Percentiles rank a stretch among this genome's conserved stretches.
phyloP scores from a whole-genome alignment of 192 early-diverging fungal genomes.

The Podila epicladia region DNA sequence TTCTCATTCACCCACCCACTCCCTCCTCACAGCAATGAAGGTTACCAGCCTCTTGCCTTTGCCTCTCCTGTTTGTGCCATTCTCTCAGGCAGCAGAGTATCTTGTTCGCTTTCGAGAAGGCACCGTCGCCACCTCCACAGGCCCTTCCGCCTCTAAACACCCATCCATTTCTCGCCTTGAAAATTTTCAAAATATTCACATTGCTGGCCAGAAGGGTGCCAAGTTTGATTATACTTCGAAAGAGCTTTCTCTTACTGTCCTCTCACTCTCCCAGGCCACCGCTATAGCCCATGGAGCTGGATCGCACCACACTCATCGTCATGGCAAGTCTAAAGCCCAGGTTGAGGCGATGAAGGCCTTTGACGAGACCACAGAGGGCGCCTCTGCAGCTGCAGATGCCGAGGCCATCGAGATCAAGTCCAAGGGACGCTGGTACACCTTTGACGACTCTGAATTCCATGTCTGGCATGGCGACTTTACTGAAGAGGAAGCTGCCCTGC shows the following conservation, averaged over 20 bases:
- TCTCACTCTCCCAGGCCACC: conserved; percentile 24
- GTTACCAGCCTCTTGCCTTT: conserved; percentile 30
- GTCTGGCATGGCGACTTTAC: conserved; percentile 51
- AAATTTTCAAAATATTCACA: conserved; percentile 2
- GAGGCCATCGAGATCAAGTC: conserved; percentile 26
- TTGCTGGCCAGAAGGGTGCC: not conserved
- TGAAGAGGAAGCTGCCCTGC: conserved; percentile 23
- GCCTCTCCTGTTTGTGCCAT: conserved; percentile 35
- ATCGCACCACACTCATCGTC: not conserved
- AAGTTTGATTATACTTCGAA: conserved; percentile 36
- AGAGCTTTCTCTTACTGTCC: conserved; percentile 30
- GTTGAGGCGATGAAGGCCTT: conserved; percentile 9
- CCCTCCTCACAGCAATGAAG: conserved; percentile 38
- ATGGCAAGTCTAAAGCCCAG: conserved; percentile 39
- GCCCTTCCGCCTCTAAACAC: not conserved
- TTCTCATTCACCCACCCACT: not conserved
- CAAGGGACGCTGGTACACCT: conserved; percentile 48
- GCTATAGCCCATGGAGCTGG: conserved; percentile 2
- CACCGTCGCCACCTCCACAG: not conserved
- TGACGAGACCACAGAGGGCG: not conserved
- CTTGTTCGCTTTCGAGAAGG: conserved; percentile 46
- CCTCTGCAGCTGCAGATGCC: not conserved
- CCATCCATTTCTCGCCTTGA: conserved; percentile 22
- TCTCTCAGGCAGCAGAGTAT: conserved; percentile 38
- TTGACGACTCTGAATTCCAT: conserved; percentile 42